Conservation (phyloP, 257 asterid species). For the Echium plantagineum region DNA sequence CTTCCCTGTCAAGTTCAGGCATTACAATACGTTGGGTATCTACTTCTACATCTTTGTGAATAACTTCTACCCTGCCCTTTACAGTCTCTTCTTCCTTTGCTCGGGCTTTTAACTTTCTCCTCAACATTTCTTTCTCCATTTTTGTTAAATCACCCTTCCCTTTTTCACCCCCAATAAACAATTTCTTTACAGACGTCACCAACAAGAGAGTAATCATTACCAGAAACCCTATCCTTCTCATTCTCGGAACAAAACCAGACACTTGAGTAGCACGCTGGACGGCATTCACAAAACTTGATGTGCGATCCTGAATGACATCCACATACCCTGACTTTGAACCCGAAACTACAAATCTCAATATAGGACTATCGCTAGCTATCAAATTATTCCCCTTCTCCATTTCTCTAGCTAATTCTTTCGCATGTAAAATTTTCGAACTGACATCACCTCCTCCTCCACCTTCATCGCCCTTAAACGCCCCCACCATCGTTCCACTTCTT, state of each 20-base stretch:
- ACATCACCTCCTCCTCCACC: constrained; percentile 25
- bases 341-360: constrained; percentile 42
- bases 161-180: constrained; percentile 20
- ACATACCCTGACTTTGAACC: constrained; percentile 24
- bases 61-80: constrained; percentile 54
- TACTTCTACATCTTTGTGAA: constrained; percentile 32
- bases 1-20: constrained; percentile 75
- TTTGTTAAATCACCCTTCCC: constrained; percentile 30
- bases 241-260: constrained; percentile 30
- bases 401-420: constrained; percentile 1
- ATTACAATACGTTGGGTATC: constrained; percentile 22
- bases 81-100: constrained; percentile 32
- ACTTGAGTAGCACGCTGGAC: constrained; percentile 19
- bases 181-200: constrained; percentile 32
- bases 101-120: constrained; percentile 63
- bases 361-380: constrained; percentile 51
- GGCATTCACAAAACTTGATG: constrained; percentile 22
- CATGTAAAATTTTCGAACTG: background rate
- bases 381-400: constrained; percentile 36
- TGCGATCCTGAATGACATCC: constrained; percentile 15
- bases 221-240: constrained; percentile 41
- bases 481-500: constrained; percentile 39
- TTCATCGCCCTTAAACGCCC: constrained; percentile 19
- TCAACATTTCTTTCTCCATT: constrained; percentile 69
- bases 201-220: constrained; percentile 46